Evolutionary conservation across 2,329 filamentous ascomycete species (phyloP).

Genomic region (Pyricularia grisea): DNA sequence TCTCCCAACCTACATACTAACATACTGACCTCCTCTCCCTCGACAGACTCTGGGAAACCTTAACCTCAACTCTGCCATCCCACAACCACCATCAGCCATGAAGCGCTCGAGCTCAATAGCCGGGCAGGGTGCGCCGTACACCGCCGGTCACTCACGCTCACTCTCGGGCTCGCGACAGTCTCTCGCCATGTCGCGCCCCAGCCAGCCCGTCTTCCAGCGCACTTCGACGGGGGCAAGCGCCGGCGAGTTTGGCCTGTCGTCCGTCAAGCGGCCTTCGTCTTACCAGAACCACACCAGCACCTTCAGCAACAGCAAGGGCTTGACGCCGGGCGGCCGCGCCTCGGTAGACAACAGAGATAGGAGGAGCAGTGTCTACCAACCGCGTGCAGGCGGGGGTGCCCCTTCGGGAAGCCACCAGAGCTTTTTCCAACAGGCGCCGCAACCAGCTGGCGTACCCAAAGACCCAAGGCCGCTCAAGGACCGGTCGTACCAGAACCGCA

Average conservation of each 20-base stretch:
- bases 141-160: constrained; percentile 67
- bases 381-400: constrained; percentile 44
- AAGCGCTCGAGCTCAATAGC: constrained; percentile 81
- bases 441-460: constrained; percentile 69
- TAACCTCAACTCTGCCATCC: constrained; percentile 74
- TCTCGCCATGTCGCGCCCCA: constrained; percentile 73
- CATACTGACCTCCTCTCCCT: not conserved
- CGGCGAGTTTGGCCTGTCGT: constrained; percentile 65
- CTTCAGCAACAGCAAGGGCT: constrained; percentile 51
- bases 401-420: constrained; percentile 65
- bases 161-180: constrained; percentile 78
- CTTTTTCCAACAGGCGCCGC: constrained; percentile 85
- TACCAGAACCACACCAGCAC: constrained; percentile 55
- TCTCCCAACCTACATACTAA: not conserved
- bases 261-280: constrained; percentile 68
- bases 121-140: constrained; percentile 53
- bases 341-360: constrained; percentile 44
- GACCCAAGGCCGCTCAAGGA: constrained; percentile 85
- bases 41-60: constrained; percentile 74
- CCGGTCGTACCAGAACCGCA: constrained; percentile 66
- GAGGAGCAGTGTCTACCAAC: constrained; percentile 74
- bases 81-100: constrained; percentile 85
- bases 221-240: constrained; percentile 76
- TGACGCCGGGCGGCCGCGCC: constrained; percentile 47
- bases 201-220: constrained; percentile 78